phyloP scores from a whole-genome alignment of 2,329 filamentous ascomycete genomes.

The Diaporthe amygdali region DNA sequence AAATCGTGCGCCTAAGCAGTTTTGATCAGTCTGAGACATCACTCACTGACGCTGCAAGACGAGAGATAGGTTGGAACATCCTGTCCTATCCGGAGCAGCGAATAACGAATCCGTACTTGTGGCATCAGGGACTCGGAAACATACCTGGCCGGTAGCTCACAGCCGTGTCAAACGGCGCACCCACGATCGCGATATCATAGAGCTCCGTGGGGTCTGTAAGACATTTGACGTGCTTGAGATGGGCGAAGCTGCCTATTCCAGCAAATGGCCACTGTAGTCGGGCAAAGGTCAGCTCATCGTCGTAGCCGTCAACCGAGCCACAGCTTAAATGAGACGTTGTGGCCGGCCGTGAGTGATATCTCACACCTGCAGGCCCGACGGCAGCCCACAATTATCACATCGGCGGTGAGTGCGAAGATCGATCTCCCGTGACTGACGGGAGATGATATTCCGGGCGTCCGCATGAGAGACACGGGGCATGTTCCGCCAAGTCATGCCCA shows the following conservation, averaged over 20 bases:
- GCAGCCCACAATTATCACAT: conserved; percentile 15
- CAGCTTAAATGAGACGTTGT: background rate
- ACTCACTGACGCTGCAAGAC: background rate
- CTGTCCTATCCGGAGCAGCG: background rate
- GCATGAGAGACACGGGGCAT: conserved; percentile 2
- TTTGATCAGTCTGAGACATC: background rate
- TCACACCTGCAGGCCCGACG: conserved; percentile 9
- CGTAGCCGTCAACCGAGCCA: background rate
- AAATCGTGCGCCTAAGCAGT: conserved; percentile 69
- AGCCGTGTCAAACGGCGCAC: conserved; percentile 76
- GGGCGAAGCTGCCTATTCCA: conserved; percentile 78
- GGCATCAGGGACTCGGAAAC: conserved; percentile 25
- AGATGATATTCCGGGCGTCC: background rate
- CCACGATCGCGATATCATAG: conserved; percentile 76
- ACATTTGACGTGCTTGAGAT: conserved; percentile 72
- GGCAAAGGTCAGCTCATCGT: background rate
- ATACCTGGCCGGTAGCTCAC: conserved; percentile 72
- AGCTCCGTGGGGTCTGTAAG: conserved; percentile 66
- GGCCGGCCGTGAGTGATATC: background rate
- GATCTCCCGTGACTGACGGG: conserved; percentile 1
- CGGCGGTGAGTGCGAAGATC: conserved; percentile 17
- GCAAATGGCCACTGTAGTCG: conserved; percentile 63
- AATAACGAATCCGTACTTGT: background rate
- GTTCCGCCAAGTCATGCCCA: background rate
- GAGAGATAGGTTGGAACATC: no score